Evolutionary conservation across 257 asterid genomes (phyloP), one percentile per base, ranked within the genome.

Genomic region (Thymus quinquecostatus): DNA sequence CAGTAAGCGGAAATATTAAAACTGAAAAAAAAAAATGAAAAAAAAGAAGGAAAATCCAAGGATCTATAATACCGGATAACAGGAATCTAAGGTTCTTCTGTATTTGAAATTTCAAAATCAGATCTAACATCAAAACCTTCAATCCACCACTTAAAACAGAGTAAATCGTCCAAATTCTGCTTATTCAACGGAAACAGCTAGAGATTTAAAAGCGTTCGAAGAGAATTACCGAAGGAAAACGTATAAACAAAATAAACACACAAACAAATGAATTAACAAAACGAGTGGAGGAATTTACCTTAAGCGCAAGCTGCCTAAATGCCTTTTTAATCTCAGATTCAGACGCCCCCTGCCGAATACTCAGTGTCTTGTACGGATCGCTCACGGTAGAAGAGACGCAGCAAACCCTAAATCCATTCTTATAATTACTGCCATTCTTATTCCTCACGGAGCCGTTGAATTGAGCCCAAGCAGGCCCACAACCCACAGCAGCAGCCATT

Each of bases 321-420:
- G 98, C 98, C 76, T 83, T 92, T 74, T 84, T 87, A 36, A 92
- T 93, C 82, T 92, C 97, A 49, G 96, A 82, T 84, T 92, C 95
- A 68, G 97, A 88, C 0, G 98, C 97, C n/a, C 83, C 86, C 0
- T 73, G 95, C 0, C 61, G 78, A 72, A 92, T 83, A 69, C 85
- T 75, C 3, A 92, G 89, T 14, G 97, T 90, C 72, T 73, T 78
- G 66, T 90, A 92, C 3, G 97, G 93, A 90, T 92, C 98, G 1
- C 68, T 34, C 7, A 73, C 78, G 30, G 85, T 71, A 47, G 94
- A 85, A 68, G 76, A 83, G 71, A 78, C 86, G 60, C 95, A 88
- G 1, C 82, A 82, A 51, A 90, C 90, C 82, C 77, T 77, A 55
- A 79, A 79, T 54, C 82, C 81, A 58, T 68, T 78, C 1, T 14